Evolutionary conservation across 441 rosid genomes (phyloP), one percentile per base, ranked within the genome.

Genomic region (Brassica balearica): DNA sequence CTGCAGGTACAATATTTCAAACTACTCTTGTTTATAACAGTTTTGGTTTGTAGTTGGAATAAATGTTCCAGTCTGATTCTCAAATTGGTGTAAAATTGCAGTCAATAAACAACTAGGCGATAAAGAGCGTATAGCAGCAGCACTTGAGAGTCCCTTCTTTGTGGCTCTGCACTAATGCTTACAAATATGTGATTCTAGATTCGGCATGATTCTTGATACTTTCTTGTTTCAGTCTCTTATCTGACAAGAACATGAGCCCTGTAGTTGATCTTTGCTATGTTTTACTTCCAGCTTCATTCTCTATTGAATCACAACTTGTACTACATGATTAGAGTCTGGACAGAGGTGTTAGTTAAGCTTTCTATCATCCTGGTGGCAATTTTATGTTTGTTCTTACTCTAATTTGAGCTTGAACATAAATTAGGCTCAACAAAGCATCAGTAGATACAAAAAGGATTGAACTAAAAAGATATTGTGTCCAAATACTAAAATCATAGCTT

Each of bases 101-200:
- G 97, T 89, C 68, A 94, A 91, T 75, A 89, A 92, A 78, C 91
- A 85, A 65, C 84, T 89, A 72, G 81, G 88, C 19, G 96, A 94
- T 70, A 94, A 91, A 85, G 96, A 92, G 82, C 83, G 97, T 77
- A 84, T 92, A 10, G 91, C 89, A 3, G 98, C 93, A 65, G 98
- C 92, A 41, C 72, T 92, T 77, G 98, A 94, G 84, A 94, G 91
- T 78, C 94, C 93, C 23, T 71, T 80, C 79, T 86, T 91, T 12
- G 85, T 92, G 80, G 94, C 80, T 53, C 86, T 87, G 89, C 86
- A 88, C 19, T 88, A 90, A 75, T 90, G 92, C 72, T 69, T 92
- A 17, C 34, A 29, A 11, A 51, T 68, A 8, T 53, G 48, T 53
- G 27, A 32, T n/a, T 55, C 32, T 29, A 17, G 51, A 43, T 43